phyloP scores from a whole-genome alignment of 148 eudicot species.

The Spergularia marina region DNA sequence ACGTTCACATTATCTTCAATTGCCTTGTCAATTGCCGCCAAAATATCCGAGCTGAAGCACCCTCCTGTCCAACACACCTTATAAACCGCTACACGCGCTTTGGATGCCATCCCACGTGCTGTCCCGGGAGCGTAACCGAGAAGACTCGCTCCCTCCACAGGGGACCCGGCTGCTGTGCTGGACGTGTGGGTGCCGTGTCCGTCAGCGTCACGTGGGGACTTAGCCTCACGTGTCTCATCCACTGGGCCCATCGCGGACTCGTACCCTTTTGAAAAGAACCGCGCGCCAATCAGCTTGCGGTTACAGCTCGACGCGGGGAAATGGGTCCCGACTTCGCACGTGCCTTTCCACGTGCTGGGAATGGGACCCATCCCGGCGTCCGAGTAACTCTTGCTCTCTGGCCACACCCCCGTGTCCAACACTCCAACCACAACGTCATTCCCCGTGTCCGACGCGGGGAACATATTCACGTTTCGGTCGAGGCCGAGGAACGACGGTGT shows the following conservation, averaged over 20 bases:
- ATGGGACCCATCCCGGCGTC: slow-evolving; percentile 53
- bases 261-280: slow-evolving; percentile 52
- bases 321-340: slow-evolving; percentile 42
- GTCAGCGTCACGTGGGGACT: slow-evolving; percentile 58
- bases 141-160: slow-evolving; percentile 42
- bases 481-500: slow-evolving; percentile 58
- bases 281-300: slow-evolving; percentile 44
- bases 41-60: slow-evolving; percentile 58
- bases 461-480: slow-evolving; percentile 27
- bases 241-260: slow-evolving; percentile 46
- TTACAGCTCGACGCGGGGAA: slow-evolving; percentile 44
- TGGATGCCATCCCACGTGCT: slow-evolving; percentile 66
- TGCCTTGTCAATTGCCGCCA: slow-evolving; percentile 53
- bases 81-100: slow-evolving; percentile 51
- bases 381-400: slow-evolving; percentile 53
- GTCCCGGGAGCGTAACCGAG: slow-evolving; percentile 58
- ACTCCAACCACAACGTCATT: slow-evolving; percentile 52
- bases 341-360: slow-evolving; percentile 48
- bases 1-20: slow-evolving; percentile 54
- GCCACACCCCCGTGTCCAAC: slow-evolving; percentile 62
- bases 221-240: slow-evolving; percentile 39
- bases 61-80: slow-evolving; percentile 65
- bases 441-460: slow-evolving; percentile 26
- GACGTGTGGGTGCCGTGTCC: slow-evolving; percentile 80
- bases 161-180: slow-evolving; percentile 54